A percentile compares a stretch with the other conserved stretches of the same genome.
Evolutionary conservation across 371 early-diverging fungal genomes (phyloP).

Genomic region (Actinomucor elegans): DNA sequence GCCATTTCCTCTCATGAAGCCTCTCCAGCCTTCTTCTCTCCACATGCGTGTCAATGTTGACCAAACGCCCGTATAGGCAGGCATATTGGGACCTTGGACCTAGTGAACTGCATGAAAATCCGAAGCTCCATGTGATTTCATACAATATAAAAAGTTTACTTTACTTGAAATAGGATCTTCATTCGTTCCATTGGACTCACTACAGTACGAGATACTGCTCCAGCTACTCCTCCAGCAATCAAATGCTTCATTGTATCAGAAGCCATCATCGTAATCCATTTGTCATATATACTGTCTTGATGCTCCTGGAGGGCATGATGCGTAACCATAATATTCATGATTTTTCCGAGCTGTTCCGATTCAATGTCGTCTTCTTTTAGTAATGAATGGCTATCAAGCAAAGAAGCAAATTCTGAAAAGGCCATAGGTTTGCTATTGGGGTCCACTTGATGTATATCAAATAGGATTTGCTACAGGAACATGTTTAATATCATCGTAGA

Average conservation of each 20-base stretch:
- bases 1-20: slow-evolving; percentile 92
- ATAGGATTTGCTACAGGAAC: neutral
- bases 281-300: slow-evolving; percentile 14
- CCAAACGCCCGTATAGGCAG: slow-evolving; percentile 69
- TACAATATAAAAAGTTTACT: slow-evolving; percentile 2
- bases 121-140: slow-evolving; percentile 35
- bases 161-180: slow-evolving; percentile 90
- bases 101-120: slow-evolving; percentile 26
- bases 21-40: slow-evolving; percentile 82
- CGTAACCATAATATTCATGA: slow-evolving; percentile 26
- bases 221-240: slow-evolving; percentile 88
- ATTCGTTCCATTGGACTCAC: slow-evolving; percentile 93
- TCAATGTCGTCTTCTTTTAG: slow-evolving; percentile 23
- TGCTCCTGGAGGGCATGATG: slow-evolving; percentile 10
- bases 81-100: slow-evolving; percentile 72
- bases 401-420: slow-evolving; percentile 33
- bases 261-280: slow-evolving; percentile 13
- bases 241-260: slow-evolving; percentile 77
- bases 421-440: neutral
- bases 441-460: neutral
- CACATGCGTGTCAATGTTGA: slow-evolving; percentile 82
- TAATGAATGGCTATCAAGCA: slow-evolving; percentile 33
- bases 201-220: slow-evolving; percentile 88
- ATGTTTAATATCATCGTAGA: no score
- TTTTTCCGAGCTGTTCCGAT: slow-evolving; percentile 39